Evolutionary conservation across 352 stramenopile species (phyloP).

Genomic region (Phytopythium boreale): DNA sequence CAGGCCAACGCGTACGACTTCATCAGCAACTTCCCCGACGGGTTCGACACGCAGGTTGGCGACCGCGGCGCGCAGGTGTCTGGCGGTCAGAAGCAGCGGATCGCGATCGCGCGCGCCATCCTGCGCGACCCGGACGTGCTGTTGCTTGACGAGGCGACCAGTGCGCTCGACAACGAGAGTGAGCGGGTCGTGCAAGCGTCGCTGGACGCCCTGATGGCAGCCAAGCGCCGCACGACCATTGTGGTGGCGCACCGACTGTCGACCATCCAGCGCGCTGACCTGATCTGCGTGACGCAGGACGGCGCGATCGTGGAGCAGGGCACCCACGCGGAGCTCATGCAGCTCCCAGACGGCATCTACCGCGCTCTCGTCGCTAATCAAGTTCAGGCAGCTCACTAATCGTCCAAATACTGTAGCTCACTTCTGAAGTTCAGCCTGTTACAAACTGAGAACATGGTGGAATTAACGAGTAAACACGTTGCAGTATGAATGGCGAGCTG

Average conservation of each 20-base stretch:
- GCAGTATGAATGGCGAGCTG: no score
- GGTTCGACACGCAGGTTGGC: no score
- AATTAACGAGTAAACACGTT: no score
- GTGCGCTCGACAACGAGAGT: conserved; percentile 3
- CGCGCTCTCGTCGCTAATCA: conserved; percentile 28
- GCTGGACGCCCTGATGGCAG: conserved; percentile 27
- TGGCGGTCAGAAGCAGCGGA: no score
- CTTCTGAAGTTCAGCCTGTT: no score
- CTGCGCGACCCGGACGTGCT: conserved; percentile 77
- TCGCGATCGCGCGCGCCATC: no score
- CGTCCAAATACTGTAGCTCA: neutral
- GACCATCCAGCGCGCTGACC: conserved; percentile 87
- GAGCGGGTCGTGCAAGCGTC: conserved; percentile 25
- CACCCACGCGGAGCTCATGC: conserved; percentile 73
- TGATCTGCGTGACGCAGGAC: conserved; percentile 29
- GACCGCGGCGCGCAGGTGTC: no score
- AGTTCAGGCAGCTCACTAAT: conserved; percentile 25
- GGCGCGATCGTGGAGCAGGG: conserved; percentile 86
- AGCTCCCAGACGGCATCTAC: conserved; percentile 29
- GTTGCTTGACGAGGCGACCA: conserved; percentile 28
- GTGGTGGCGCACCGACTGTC: conserved; percentile 88
- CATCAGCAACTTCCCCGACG: no score
- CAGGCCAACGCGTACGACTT: no score
- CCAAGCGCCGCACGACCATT: conserved; percentile 43
- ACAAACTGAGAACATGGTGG: no score